phyloP scores from a whole-genome alignment of 305 asterid species.

The Solanum hybrid region DNA sequence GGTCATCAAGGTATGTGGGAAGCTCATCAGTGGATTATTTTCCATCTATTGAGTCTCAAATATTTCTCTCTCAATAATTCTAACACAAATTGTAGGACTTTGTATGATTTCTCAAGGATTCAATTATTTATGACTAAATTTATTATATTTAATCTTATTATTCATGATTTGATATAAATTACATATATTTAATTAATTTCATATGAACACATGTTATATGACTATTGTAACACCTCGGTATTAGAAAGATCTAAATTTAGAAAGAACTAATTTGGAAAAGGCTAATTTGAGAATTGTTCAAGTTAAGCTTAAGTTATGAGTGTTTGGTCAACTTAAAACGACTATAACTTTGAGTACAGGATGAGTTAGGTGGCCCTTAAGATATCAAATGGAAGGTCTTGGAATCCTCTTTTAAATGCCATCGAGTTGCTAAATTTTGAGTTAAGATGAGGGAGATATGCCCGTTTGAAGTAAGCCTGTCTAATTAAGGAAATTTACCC shows the following conservation, averaged over 20 bases:
- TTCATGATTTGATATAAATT: no score
- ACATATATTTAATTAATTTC: no score
- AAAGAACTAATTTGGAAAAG: neutral
- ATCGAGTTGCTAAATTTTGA: no score
- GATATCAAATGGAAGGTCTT: neutral
- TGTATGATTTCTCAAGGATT: neutral
- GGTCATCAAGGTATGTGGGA: neutral
- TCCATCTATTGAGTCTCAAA: neutral
- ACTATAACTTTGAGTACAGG: neutral
- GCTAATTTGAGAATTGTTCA: neutral
- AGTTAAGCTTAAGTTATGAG: no score
- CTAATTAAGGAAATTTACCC: neutral
- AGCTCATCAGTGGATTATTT: neutral
- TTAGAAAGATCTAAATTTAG: no score
- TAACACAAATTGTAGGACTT: neutral
- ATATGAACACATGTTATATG: neutral
- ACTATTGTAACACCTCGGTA: no score
- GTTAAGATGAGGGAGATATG: neutral
- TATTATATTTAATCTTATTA: neutral
- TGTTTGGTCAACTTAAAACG: neutral
- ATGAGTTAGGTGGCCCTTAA: neutral
- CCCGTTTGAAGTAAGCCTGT: no score
- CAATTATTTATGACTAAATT: neutral
- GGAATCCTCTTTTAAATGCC: neutral
- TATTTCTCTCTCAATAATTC: neutral